Percentiles rank a stretch among this genome's conserved stretches.
Conservation (phyloP, 2,329 filamentous ascomycete species). For the Ceratocystis diversiconidia region DNA sequence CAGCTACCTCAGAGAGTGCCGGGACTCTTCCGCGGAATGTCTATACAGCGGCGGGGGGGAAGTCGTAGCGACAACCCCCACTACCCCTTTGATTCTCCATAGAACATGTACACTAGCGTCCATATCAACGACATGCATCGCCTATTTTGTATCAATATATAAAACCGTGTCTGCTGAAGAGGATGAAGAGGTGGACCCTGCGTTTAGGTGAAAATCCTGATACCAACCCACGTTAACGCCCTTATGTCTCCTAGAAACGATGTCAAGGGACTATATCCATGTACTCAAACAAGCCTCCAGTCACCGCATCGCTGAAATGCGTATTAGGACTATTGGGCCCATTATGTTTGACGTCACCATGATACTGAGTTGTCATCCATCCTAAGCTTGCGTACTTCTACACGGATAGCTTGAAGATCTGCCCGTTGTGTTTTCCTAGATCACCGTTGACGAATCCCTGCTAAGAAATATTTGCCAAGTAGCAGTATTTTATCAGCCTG, state of each 20-base stretch:
- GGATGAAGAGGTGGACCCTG: conserved; percentile 8
- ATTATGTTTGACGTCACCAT: not conserved
- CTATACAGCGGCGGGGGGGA: not conserved
- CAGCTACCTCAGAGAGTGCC: not conserved
- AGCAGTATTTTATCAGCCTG: not conserved
- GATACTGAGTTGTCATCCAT: not conserved
- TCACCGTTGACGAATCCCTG: not conserved
- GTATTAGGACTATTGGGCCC: not conserved
- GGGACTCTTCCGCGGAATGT: not conserved
- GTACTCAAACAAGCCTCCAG: not conserved
- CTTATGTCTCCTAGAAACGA: not conserved
- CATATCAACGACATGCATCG: not conserved
- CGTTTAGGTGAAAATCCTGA: conserved; percentile 11
- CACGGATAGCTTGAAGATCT: conserved; percentile 10
- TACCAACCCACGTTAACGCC: not conserved
- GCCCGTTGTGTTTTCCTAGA: not conserved
- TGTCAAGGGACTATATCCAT: not conserved
- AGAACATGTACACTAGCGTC: not conserved
- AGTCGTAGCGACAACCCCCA: not conserved
- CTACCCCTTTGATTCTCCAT: conserved; percentile 10
- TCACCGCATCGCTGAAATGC: not conserved
- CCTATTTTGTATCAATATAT: not conserved
- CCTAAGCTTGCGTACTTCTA: not conserved
- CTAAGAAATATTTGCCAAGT: not conserved
- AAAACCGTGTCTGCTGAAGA: not conserved